phyloP scores from a whole-genome alignment of 75 land plant genomes.

The Azolla pinnata region DNA sequence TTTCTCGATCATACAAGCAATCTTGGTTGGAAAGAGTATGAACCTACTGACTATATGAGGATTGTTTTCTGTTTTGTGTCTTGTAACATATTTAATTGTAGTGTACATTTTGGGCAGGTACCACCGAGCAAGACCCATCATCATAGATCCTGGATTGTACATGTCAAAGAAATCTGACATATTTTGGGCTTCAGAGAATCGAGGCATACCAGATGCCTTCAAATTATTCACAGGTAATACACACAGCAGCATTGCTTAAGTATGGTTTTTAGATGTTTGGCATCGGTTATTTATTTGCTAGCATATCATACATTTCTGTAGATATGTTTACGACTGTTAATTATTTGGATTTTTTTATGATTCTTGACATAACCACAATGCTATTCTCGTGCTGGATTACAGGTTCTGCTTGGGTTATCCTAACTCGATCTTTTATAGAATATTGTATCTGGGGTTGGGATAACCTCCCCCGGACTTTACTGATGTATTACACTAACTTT shows the following conservation, averaged over 20 bases:
- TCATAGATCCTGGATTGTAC: slow-evolving; percentile 82
- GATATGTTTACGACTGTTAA: too few species aligned
- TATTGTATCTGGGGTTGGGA: slow-evolving; percentile 73
- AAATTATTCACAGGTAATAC: slow-evolving; percentile 61
- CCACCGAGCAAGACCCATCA: slow-evolving; percentile 53
- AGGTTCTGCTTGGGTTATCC: slow-evolving; percentile 61
- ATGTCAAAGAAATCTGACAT: slow-evolving; percentile 42
- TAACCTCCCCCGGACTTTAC: slow-evolving; percentile 66
- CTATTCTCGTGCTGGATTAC: too few species aligned
- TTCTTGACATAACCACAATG: too few species aligned
- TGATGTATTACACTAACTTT: slow-evolving; percentile 81
- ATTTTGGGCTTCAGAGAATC: slow-evolving; percentile 78
- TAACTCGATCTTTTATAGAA: slow-evolving; percentile 63
- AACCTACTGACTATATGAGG: neutral
- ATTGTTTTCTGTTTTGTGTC: neutral
- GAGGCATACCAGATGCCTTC: slow-evolving; percentile 64
- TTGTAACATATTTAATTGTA: neutral
- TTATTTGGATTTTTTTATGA: too few species aligned
- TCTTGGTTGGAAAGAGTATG: slow-evolving; percentile 93
- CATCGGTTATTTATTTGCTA: too few species aligned
- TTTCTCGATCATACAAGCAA: slow-evolving; percentile 81
- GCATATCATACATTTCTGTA: too few species aligned
- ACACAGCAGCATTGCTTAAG: too few species aligned
- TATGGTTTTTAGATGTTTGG: too few species aligned
- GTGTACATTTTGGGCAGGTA: slow-evolving; percentile 28